These are phyloP conservation scores for Tylopilus subfusipes DNA, from an alignment of 768 basidiomycete species.

Conservation along the genomic window DNA sequence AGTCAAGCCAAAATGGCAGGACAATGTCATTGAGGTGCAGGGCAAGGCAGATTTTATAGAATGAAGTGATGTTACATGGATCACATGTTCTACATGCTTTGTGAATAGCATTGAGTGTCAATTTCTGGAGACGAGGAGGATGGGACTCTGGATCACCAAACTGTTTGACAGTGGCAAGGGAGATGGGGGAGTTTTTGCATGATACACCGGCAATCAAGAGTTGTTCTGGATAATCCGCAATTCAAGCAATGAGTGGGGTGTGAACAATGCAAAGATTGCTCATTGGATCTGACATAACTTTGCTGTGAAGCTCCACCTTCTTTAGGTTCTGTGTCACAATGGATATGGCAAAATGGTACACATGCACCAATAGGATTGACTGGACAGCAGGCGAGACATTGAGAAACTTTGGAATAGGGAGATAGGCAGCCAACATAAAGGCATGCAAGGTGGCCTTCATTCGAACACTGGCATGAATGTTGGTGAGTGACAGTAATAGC, in stretches of 20 bases:
- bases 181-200: neutral
- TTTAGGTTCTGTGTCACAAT: slow-evolving; percentile 30
- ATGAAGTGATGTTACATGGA: neutral
- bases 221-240: no score
- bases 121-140: neutral
- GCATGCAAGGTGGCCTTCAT: no score
- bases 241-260: no score
- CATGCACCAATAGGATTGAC: slow-evolving; percentile 23
- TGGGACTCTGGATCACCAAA: neutral
- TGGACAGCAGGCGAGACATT: no score
- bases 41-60: neutral
- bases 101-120: slow-evolving; percentile 2
- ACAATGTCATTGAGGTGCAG: neutral
- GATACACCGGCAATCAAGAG: slow-evolving; percentile 1
- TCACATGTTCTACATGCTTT: neutral
- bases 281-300: slow-evolving; percentile 26
- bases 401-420: no score
- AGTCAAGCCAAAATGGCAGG: slow-evolving; percentile 33
- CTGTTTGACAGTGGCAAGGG: neutral
- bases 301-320: slow-evolving; percentile 22
- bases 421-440: no score
- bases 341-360: slow-evolving; percentile 32
- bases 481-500: no score
- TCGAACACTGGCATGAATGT: no score
- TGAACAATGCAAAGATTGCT: neutral